Evolutionary conservation across 176 grass and related monocot species (phyloP), one percentile per base, ranked within the genome.

Genomic region (Zoysia pacifica): DNA sequence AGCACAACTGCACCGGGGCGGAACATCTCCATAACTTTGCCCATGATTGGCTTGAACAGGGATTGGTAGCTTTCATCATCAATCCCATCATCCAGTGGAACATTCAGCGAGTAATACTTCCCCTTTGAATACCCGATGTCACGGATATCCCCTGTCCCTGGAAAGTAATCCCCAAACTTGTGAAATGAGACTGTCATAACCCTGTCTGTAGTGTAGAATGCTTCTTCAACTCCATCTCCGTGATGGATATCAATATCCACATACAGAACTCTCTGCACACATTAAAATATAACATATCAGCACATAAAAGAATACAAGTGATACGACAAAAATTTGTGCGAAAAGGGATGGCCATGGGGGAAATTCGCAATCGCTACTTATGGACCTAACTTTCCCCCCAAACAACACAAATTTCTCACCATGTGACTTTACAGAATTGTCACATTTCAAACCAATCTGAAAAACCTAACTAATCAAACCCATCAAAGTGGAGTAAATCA

Each of bases 181-280:
- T 97, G 94, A 64, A 97, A 97, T 20, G 94, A 97, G 19, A 97
- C 94, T 1, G 94, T 97, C 94, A 97, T 97, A 54, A 93, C 94
- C 74, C 91, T 88, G 54, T 97, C 91, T 3, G 94, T 93, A 12
- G 89, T 97, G 76, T 93, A 97, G 79, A 97, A 97, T 46, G 94
- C 94, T 76, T 97, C 94, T 73, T 97, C 94, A 45, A 93, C 94
- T 38, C 94, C 91, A 1, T 97, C 94, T 44, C 94, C 94, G 64
- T 97, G 94, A 77, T 97, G 94, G 78, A 97, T 91, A 89, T 97
- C 94, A 1, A 93, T 97, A 71, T 97, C 94, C 0, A 93, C 89
- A 86, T 97, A 97, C 4, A 97, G 72, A 51, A 97, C 94, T 53
- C 91, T 89, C 91, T 90, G 85, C 18, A 84, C 54, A 80, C 56